phyloP scores from a whole-genome alignment of 1,284 basidiomycete species.

The Microbotryum silenes-acaulis region DNA sequence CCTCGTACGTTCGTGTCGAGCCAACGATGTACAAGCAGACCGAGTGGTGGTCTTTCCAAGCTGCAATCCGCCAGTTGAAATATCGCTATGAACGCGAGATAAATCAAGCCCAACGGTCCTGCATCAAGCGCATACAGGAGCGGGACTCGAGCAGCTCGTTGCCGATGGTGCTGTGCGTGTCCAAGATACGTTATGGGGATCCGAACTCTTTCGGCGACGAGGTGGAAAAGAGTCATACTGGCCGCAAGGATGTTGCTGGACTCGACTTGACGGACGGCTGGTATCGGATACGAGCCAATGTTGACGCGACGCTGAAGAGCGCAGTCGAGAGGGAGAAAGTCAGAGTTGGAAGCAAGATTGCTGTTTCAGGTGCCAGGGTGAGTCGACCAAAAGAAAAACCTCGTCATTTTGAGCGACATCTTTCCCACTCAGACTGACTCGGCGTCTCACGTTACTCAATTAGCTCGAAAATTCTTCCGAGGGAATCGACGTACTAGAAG shows the following conservation, averaged over 20 bases:
- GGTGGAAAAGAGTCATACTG: slow-evolving; percentile 9
- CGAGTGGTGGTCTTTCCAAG: slow-evolving; percentile 62
- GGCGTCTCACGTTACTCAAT: neutral
- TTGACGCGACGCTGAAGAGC: slow-evolving; percentile 50
- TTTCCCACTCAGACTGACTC: neutral
- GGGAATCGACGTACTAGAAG: slow-evolving; percentile 72
- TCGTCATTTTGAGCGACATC: neutral
- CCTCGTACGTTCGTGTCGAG: slow-evolving; percentile 66
- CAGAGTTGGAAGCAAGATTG: slow-evolving; percentile 71
- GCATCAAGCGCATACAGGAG: slow-evolving; percentile 66
- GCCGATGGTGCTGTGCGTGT: slow-evolving; percentile 78
- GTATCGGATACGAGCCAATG: slow-evolving; percentile 72
- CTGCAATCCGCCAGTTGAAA: slow-evolving; percentile 70
- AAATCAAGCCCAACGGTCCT: slow-evolving; percentile 66
- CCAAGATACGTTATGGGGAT: slow-evolving; percentile 56
- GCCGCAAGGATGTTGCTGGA: slow-evolving; percentile 38
- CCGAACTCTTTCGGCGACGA: slow-evolving; percentile 40
- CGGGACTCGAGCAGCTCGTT: slow-evolving; percentile 62
- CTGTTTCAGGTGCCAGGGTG: slow-evolving; percentile 69
- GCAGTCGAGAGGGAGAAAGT: slow-evolving; percentile 63
- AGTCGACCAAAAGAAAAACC: slow-evolving; percentile 30
- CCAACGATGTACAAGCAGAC: slow-evolving; percentile 53
- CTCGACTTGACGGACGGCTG: slow-evolving; percentile 92
- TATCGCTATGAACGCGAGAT: slow-evolving; percentile 90
- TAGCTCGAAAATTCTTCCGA: slow-evolving; percentile 69